Base-by-base conservation (phyloP, 2,329 filamentous ascomycete genomes). In the Fusarium compactum region DNA sequence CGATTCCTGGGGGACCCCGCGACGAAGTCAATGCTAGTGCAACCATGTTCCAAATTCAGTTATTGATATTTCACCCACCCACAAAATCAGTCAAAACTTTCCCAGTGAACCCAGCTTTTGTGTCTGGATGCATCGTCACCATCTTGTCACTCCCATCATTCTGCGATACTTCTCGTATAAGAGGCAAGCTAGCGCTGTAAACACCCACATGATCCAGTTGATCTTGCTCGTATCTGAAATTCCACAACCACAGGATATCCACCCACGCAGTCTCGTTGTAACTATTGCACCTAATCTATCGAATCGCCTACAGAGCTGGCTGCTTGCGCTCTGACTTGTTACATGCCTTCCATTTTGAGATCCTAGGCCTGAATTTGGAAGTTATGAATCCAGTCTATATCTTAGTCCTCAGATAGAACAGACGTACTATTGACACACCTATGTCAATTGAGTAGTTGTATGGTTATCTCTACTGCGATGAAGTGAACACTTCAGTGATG, bases 161-260 rank as follows among this genome's bases (percentile, higher is more conserved):
- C 38, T 41, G 47, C 30, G 7, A 22, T 29, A 24, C 30, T 43
- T 30, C 61, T 55, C 62, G 55, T 62, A 62, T 62, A 30, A 64
- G 32, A 30, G 16, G 15, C 15, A 41, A 29, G 38, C 56, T 62
- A 67, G 40, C 41, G 48, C 40, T 40, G n/a, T 44, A 32, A 44
- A 48, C 30, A 51, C 47, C 38, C 44, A 43, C 63, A 54, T 52
- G 45, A 58, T 58, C n/a, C 24, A 30, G 45, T 50, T 41, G 50
- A 48, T 69, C 50, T 65, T 20, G 44, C 46, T 69, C 66, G 66
- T 69, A 69, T 69, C 25, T 45, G 40, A 20, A 29, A 25, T n/a
- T 25, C 24, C 11, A 29, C 34, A 32, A 45, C 34, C 32, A 15
- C 8, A n/a, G n/a, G 27, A 55, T n/a, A 47, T 55, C 55, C 55